Base-by-base conservation (phyloP, 805 yeast species). In the Barnettozyma californica region DNA sequence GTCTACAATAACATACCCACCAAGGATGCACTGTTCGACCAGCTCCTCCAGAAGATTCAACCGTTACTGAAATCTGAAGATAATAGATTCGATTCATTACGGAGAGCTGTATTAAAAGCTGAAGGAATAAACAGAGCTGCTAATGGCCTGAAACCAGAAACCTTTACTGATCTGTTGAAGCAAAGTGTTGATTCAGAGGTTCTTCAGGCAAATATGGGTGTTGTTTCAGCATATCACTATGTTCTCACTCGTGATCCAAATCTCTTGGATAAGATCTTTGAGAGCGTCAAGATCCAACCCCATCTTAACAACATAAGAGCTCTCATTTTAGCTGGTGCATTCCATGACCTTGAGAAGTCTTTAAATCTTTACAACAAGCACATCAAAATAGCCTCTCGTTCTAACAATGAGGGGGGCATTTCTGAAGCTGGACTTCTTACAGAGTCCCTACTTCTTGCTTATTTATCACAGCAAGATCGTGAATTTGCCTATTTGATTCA, bases 401-500 rank as follows among this genome's bases (percentile, higher is more conserved):
- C 60, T 7, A 69, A 66, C 44, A 61, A 63, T 23, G 51, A 62
- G 1, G 56, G 61, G 1, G 59, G 62, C 1, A 48, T 73, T 13
- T 75, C 82, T 0, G 68, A 71, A 2, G 59, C 72, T 14, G 79
- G 78, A 1, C 47, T 64, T 5, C 53, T 78, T 21, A 72, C 78
- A 1, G 80, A 80, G 52, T 62, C 80, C 2, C 56, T 80, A 35
- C 61, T 79, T 26, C 52, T 75, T 14, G 71, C 75, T 0, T 68
- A 60, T 47, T 59, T 80, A 34, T 68, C 69, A 19, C 67, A 69
- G 35, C 64, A 69, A 39, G 83, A 80, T 58, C 62, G 83, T 39
- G 79, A 76, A 50, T 78, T 80, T 61, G 82, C 83, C 0, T 66
- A 69, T 46, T 71, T 77, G 39, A 59, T 78, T 11, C 67, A 70